Percentiles rank a stretch among this genome's conserved stretches.
These are phyloP conservation scores for Stephania yunnanensis DNA, from an alignment of 164 flowering plant species.

Conservation along the genomic window DNA sequence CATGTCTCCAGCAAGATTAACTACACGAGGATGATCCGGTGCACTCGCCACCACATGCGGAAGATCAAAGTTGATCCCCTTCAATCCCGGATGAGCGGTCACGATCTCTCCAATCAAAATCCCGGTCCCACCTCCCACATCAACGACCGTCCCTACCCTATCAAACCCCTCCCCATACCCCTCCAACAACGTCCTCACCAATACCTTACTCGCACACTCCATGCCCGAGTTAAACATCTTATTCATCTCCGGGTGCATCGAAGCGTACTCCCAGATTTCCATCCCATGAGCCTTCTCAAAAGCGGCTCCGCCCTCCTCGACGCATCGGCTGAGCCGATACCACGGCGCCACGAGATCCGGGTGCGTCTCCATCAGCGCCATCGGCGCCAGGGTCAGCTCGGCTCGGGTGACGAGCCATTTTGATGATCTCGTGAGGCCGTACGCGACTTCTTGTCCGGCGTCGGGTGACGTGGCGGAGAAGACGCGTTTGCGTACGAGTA, in stretches of 20 bases:
- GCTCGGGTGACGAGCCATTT: constrained; percentile 23
- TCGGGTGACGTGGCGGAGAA: constrained; percentile 17
- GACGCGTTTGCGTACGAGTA: constrained; percentile 31
- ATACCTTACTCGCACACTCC: constrained; percentile 27
- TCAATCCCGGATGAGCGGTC: constrained; percentile 30
- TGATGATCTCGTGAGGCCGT: constrained; percentile 27
- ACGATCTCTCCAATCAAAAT: constrained; percentile 26
- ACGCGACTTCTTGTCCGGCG: constrained; percentile 22
- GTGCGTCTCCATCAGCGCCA: constrained; percentile 25
- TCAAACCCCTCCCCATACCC: constrained; percentile 34
- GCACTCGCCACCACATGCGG: constrained; percentile 41
- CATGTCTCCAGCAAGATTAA: constrained; percentile 45
- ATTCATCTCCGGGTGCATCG: constrained; percentile 26
- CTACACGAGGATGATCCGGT: constrained; percentile 25
- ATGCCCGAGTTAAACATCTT: constrained; percentile 28
- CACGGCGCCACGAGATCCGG: constrained; percentile 23
- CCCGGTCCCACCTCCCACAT: constrained; percentile 53
- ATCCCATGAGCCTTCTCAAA: constrained; percentile 37
- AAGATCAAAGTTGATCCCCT: constrained; percentile 43
- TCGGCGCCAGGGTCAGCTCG: constrained; percentile 23
- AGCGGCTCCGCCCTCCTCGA: constrained; percentile 32
- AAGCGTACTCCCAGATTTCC: constrained; percentile 31
- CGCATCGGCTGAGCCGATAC: constrained; percentile 28
- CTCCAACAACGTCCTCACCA: constrained; percentile 17
- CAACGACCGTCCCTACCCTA: constrained; percentile 30